These are phyloP conservation scores for Chalaropsis thielavioides DNA, from an alignment of 2,329 filamentous ascomycete species.

Conservation along the genomic window DNA sequence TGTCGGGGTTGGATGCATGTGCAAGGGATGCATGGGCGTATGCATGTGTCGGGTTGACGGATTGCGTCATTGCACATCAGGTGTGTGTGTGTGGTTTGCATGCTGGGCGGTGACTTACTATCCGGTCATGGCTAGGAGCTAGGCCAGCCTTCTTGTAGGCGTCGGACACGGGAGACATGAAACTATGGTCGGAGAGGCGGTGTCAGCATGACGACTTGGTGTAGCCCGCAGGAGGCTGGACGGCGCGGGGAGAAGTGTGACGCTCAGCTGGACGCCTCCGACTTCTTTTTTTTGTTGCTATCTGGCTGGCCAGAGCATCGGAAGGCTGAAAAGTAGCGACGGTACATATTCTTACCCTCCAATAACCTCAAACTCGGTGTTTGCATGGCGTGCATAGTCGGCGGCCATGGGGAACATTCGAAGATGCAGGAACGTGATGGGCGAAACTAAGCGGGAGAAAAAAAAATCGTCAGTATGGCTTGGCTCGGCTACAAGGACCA, in stretches of 20 bases:
- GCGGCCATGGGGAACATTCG: slow-evolving; percentile 82
- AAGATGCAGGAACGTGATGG: slow-evolving; percentile 61
- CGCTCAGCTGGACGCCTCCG: background rate
- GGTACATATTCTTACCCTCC: slow-evolving; percentile 48
- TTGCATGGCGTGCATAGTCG: slow-evolving; percentile 49
- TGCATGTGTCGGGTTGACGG: background rate
- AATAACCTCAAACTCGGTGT: slow-evolving; percentile 59
- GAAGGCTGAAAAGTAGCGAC: too few relatives aligned
- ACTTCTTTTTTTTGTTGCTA: too few relatives aligned
- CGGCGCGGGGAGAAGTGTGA: background rate
- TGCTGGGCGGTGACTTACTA: slow-evolving; percentile 18
- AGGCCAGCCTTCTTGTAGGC: slow-evolving; percentile 28
- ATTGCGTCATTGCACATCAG: slow-evolving; percentile 12
- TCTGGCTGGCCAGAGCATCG: too few relatives aligned
- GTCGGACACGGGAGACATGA: slow-evolving; percentile 24
- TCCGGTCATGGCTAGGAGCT: slow-evolving; percentile 27
- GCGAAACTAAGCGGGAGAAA: slow-evolving; percentile 36
- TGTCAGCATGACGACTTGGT: background rate
- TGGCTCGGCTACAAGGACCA: background rate
- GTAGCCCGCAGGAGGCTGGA: too few relatives aligned
- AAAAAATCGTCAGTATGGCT: background rate
- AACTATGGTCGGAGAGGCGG: slow-evolving; percentile 24
- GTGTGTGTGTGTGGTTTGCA: background rate
- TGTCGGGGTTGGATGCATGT: background rate
- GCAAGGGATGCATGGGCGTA: background rate